Base-by-base conservation (phyloP, 768 basidiomycete species). In the Amanita subjunquillea region DNA sequence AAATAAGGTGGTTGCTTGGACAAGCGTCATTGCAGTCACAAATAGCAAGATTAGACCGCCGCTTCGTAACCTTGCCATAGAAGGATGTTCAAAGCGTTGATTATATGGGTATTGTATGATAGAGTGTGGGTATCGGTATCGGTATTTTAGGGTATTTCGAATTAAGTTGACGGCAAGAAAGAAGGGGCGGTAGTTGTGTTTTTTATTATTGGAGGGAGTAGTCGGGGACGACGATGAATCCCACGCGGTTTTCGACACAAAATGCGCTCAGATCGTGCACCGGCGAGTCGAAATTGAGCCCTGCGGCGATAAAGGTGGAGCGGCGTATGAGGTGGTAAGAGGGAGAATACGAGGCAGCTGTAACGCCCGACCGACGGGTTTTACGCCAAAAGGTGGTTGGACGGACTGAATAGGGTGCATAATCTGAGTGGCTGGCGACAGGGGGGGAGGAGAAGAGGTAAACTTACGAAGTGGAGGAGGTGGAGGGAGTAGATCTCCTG, bases 291-390 rank as follows among this genome's bases (percentile, higher is more conserved):
- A 87, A 75, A 0, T 73, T 60, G 50, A 89, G 79, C 5, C 87
- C 87, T 9, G 87, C 87, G 27, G 86, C 87, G 56, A 89, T 77
- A 60, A 85, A 88, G 1, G 87, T 87, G 4, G 85, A 82, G 4
- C 87, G 80, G 37, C 88, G 84, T 44, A 89, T 75, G 53, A 86
- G 78, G 62, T 86, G 80, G 0, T 78, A 78, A 0, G 85, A 76
- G 0, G 87, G 87, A 5, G 87, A 85, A 62, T 86, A 88, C 0
- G 78, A 82, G 5, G 84, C 77, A 3, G 73, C 76, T 43, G 83
- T 74, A 1, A 89, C 84, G 13, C 85, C 87, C 17, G 85, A 86
- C 12, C 82, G 78, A 29, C 69, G 75, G 1, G 83, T 87, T 57
- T 80, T 82, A 30, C 50, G 15, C 38, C 55, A 44, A 53, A 39